A percentile compares a stretch with the other conserved stretches of the same genome.
Conservation (phyloP, 805 yeast species). For the Cyberlindnera euphorbiae region DNA sequence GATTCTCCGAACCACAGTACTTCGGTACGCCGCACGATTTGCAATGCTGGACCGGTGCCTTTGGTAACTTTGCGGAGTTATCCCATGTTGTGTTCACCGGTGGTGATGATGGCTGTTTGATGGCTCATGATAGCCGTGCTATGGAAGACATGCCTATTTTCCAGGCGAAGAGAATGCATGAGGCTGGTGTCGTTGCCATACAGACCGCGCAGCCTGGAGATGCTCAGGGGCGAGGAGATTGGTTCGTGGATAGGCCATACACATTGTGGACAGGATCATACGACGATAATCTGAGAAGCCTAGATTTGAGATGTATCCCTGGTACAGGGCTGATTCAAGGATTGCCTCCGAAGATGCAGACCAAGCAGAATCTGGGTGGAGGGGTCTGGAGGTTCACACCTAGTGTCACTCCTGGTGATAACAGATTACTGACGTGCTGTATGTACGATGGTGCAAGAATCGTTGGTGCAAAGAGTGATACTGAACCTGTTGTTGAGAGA, state of each 20-base stretch:
- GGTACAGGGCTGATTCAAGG: slow-evolving; percentile 39
- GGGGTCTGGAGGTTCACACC: slow-evolving; percentile 95
- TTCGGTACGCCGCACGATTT: slow-evolving; percentile 47
- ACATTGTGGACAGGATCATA: slow-evolving; percentile 84
- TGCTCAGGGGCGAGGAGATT: slow-evolving; percentile 28
- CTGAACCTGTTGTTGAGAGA: slow-evolving; percentile 29
- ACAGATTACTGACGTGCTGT: slow-evolving; percentile 71
- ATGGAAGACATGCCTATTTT: slow-evolving; percentile 30
- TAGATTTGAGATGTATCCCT: slow-evolving; percentile 61
- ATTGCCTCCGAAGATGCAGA: slow-evolving; percentile 43
- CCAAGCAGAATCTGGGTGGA: slow-evolving; percentile 63
- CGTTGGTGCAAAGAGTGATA: slow-evolving; percentile 32
- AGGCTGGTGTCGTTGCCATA: slow-evolving; percentile 88
- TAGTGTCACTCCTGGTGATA: slow-evolving; percentile 35
- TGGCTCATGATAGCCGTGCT: slow-evolving; percentile 63
- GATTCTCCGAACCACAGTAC: slow-evolving; percentile 25
- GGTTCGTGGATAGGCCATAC: slow-evolving; percentile 42
- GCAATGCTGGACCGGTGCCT: slow-evolving; percentile 88
- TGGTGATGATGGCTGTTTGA: slow-evolving; percentile 79
- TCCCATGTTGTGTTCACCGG: slow-evolving; percentile 69
- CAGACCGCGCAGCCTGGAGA: slow-evolving; percentile 45
- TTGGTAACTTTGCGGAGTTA: slow-evolving; percentile 52
- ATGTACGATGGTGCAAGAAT: slow-evolving; percentile 95
- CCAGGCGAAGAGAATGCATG: slow-evolving; percentile 56
- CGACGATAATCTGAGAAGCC: slow-evolving; percentile 68